Evolutionary conservation across 2,329 filamentous ascomycete species (phyloP).

Genomic region (Cladosporium sphaerospermum): DNA sequence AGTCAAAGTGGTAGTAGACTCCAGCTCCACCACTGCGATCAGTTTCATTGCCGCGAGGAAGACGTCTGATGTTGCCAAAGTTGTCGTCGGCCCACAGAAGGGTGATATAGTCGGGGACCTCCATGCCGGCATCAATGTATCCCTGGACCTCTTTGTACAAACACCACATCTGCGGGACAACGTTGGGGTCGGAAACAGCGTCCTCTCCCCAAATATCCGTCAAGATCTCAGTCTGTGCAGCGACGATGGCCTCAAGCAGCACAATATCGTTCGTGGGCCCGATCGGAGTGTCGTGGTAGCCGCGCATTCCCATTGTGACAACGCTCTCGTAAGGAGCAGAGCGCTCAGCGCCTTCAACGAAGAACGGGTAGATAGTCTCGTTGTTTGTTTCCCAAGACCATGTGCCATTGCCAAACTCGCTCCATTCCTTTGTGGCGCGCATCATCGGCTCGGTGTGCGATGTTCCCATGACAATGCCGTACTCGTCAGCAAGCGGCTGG

Average conservation of each 20-base stretch:
- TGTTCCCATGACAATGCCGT: constrained; percentile 65
- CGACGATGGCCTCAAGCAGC: constrained; percentile 56
- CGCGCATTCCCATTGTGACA: constrained; percentile 56
- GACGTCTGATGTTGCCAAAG: constrained; percentile 54
- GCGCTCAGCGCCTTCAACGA: constrained; percentile 59
- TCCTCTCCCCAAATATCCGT: constrained; percentile 48
- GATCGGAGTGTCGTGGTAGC: constrained; percentile 59
- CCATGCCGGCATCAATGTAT: constrained; percentile 60
- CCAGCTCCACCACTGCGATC: constrained; percentile 56
- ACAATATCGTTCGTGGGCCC: constrained; percentile 51
- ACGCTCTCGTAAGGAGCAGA: constrained; percentile 61
- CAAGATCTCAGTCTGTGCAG: constrained; percentile 54
- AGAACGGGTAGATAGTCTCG: constrained; percentile 60
- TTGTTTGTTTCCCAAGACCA: constrained; percentile 70
- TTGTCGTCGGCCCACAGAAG: constrained; percentile 64
- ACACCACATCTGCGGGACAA: constrained; percentile 64
- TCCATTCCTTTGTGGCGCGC: constrained; percentile 49
- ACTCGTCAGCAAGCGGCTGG: constrained; percentile 65
- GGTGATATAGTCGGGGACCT: constrained; percentile 59
- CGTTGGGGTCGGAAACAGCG: constrained; percentile 42
- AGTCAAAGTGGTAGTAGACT: constrained; percentile 61
- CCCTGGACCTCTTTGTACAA: constrained; percentile 69
- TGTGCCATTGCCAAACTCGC: constrained; percentile 46
- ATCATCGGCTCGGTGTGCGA: constrained; percentile 70
- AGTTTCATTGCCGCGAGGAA: constrained; percentile 56